Conservation (phyloP, 2,329 filamentous ascomycete genomes). For the Fusarium globosum region DNA sequence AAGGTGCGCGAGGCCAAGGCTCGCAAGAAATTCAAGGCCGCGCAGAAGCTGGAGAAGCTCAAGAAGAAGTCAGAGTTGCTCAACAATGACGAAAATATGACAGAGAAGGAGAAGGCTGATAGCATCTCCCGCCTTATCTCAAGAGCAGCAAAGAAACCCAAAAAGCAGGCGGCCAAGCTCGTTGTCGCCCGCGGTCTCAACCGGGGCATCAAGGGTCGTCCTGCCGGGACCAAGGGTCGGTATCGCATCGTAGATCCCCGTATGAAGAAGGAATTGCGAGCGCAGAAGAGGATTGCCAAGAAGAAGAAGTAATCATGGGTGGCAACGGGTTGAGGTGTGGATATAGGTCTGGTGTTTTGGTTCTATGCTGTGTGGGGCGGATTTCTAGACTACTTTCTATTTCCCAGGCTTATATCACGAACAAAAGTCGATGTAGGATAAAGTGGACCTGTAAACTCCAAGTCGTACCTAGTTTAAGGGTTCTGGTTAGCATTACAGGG, state of each 20-base stretch:
- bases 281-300: conserved; percentile 81
- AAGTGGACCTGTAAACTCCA: conserved; percentile 78
- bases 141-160: conserved; percentile 86
- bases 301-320: conserved; percentile 64
- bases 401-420: conserved; percentile 49
- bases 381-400: conserved; percentile 13
- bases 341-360: conserved; percentile 27
- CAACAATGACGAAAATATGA: conserved; percentile 89
- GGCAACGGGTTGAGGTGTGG: background rate
- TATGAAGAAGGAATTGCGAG: conserved; percentile 96
- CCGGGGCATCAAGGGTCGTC: conserved; percentile 85
- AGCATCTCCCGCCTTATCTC: conserved; percentile 84
- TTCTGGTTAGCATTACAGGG: conserved; percentile 3
- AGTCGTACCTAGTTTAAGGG: conserved; percentile 73
- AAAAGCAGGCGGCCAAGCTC: conserved; percentile 82
- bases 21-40: conserved; percentile 96
- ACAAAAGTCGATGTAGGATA: conserved; percentile 71
- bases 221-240: conserved; percentile 91
- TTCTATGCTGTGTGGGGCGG: conserved; percentile 19
- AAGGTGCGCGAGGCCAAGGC: conserved; percentile 98
- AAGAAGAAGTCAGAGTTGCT: conserved; percentile 96
- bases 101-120: conserved; percentile 94
- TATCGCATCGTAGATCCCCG: conserved; percentile 97
- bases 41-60: conserved; percentile 90
- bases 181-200: conserved; percentile 90